These are phyloP conservation scores for Cercospora zeina DNA, from an alignment of 2,329 filamentous ascomycete species.

Conservation along the genomic window DNA sequence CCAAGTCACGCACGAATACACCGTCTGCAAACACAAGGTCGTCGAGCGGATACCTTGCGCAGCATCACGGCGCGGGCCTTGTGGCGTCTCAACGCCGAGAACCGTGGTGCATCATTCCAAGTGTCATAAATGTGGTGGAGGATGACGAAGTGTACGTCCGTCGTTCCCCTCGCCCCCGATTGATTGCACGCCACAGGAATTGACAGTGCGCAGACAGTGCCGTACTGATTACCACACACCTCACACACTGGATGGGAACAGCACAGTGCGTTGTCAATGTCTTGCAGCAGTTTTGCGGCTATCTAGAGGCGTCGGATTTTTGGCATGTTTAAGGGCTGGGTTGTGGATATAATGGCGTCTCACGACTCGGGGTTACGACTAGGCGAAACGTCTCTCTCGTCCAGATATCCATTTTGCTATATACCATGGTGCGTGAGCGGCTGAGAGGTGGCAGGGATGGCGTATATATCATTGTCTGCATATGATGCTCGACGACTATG, in stretches of 20 bases:
- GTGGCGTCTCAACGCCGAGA: constrained; percentile 46
- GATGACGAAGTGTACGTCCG: constrained; percentile 29
- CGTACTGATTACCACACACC: not conserved
- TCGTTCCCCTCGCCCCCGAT: not conserved
- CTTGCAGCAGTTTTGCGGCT: constrained; percentile 6
- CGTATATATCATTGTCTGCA: constrained; percentile 2
- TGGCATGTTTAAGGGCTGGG: constrained; percentile 4
- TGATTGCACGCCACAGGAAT: not conserved
- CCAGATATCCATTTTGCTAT: constrained; percentile 14
- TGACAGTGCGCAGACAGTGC: not conserved
- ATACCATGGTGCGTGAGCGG: constrained; percentile 24
- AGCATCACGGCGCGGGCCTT: constrained; percentile 47
- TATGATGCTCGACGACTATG: not conserved
- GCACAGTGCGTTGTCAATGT: constrained; percentile 23
- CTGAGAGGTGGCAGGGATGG: constrained; percentile 2
- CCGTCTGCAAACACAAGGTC: constrained; percentile 48
- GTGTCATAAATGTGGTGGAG: constrained; percentile 50
- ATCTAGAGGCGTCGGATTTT: not conserved
- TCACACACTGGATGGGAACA: constrained; percentile 14
- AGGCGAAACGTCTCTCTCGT: not conserved
- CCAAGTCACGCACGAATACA: constrained; percentile 50
- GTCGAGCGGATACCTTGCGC: constrained; percentile 50
- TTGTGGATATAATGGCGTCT: constrained; percentile 21
- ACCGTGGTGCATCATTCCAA: constrained; percentile 52
- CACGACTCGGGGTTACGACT: constrained; percentile 21